Evolutionary conservation across 305 asterid species (phyloP).

Genomic region (Striga hermonthica): DNA sequence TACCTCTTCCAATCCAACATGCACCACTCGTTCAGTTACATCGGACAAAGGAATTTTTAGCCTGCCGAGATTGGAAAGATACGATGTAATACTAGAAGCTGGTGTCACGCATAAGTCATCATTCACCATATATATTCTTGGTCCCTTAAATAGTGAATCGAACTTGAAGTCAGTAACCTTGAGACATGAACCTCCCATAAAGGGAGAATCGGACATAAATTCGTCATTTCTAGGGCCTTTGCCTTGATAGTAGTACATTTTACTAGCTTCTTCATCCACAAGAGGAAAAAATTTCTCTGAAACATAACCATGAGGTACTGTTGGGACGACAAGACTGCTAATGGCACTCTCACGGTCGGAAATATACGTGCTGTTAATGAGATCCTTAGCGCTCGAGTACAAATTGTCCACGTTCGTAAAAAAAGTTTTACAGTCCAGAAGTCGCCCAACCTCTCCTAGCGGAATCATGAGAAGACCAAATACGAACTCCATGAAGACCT

Average conservation of each 20-base stretch:
- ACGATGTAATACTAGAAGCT: neutral
- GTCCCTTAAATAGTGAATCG: neutral
- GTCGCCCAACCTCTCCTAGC: constrained; percentile 4
- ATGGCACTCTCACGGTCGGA: neutral
- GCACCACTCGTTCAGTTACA: neutral
- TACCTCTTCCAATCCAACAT: constrained; percentile 4
- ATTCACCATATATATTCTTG: neutral
- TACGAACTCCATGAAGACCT: neutral
- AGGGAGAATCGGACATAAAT: neutral
- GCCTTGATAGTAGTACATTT: neutral
- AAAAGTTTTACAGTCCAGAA: neutral
- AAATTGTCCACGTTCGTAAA: neutral
- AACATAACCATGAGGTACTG: neutral
- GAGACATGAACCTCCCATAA: neutral
- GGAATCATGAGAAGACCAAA: constrained; percentile 4
- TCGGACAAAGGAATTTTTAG: constrained; percentile 4
- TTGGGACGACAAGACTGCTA: neutral
- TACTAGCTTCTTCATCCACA: neutral
- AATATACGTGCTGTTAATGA: neutral
- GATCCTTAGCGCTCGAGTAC: neutral
- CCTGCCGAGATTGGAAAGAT: neutral
- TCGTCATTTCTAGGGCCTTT: neutral
- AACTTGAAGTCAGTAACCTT: neutral
- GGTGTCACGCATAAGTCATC: constrained; percentile 9
- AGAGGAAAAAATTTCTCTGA: neutral